A percentile compares a stretch with the other conserved stretches of the same genome.
Conservation (phyloP, 768 basidiomycete species). For the Naganishia friedmannii region DNA sequence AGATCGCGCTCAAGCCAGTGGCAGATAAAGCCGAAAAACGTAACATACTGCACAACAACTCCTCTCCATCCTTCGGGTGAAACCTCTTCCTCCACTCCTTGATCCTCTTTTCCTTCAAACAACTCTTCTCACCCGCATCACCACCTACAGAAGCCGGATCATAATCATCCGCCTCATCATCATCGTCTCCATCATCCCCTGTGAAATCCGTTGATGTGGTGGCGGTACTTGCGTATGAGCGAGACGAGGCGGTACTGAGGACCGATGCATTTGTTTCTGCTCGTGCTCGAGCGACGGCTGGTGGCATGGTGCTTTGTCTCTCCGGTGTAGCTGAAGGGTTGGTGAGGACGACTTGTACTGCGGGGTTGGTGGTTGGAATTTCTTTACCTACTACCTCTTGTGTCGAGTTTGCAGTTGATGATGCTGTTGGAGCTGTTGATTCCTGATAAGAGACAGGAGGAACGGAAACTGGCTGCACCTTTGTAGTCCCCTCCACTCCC, state of each 20-base stretch:
- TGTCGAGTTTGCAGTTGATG: neutral
- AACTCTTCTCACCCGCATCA: conserved; percentile 18
- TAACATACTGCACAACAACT: conserved; percentile 37
- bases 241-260: neutral
- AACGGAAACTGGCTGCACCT: neutral
- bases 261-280: conserved; percentile 11
- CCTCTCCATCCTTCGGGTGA: conserved; percentile 28
- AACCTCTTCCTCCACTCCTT: conserved; percentile 40
- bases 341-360: conserved; percentile 19
- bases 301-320: neutral
- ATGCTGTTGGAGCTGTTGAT: too few species aligned
- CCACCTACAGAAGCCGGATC: conserved; percentile 5
- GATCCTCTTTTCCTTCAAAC: conserved; percentile 34
- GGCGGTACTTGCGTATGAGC: conserved; percentile 5
- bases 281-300: neutral
- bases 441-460: neutral
- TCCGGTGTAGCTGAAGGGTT: neutral
- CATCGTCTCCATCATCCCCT: neutral
- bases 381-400: neutral
- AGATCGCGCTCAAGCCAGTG: neutral
- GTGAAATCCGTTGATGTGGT: neutral
- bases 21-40: too few species aligned
- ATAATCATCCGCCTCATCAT: conserved; percentile 21
- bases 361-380: conserved; percentile 10
- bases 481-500: neutral